Evolutionary conservation across 2,329 filamentous ascomycete species (phyloP).

Genomic region (Pleomassaria siparia): DNA sequence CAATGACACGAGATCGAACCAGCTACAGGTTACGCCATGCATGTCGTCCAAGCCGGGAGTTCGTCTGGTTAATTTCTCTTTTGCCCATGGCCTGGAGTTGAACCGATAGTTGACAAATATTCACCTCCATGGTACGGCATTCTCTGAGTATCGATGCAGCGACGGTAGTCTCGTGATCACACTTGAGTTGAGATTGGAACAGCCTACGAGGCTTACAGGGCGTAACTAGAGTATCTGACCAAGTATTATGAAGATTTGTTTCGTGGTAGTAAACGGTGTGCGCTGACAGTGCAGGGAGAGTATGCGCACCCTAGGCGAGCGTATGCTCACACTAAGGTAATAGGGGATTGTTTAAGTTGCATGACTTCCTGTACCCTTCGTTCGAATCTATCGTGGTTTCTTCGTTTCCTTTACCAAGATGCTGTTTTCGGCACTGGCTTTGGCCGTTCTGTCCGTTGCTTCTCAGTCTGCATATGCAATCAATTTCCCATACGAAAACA

Average conservation of each 20-base stretch:
- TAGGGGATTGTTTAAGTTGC: no score
- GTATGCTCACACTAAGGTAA: no score
- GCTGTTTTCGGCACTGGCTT: slow-evolving; percentile 2
- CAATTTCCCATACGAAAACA: slow-evolving; percentile 29
- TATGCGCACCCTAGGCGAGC: no score
- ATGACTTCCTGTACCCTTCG: not conserved
- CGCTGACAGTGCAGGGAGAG: not conserved
- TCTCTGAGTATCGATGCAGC: no score
- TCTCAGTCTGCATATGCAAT: slow-evolving; percentile 12
- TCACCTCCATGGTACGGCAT: not conserved
- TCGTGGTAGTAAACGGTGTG: not conserved
- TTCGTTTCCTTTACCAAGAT: slow-evolving; percentile 4
- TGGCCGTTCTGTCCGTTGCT: slow-evolving; percentile 2
- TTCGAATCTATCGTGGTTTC: not conserved
- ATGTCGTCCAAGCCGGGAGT: not conserved
- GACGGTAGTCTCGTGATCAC: no score
- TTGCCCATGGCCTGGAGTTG: not conserved
- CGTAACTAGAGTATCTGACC: not conserved
- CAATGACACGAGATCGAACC: not conserved
- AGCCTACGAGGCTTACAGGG: no score
- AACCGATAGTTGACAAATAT: slow-evolving; percentile 1
- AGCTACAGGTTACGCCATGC: slow-evolving; percentile 2
- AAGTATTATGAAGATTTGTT: not conserved
- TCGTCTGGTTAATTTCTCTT: slow-evolving; percentile 7
- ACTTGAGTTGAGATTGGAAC: no score